A percentile compares a stretch with the other conserved stretches of the same genome.
phyloP scores from a whole-genome alignment of 176 grass and related monocot species.

The Juncus inflexus region DNA sequence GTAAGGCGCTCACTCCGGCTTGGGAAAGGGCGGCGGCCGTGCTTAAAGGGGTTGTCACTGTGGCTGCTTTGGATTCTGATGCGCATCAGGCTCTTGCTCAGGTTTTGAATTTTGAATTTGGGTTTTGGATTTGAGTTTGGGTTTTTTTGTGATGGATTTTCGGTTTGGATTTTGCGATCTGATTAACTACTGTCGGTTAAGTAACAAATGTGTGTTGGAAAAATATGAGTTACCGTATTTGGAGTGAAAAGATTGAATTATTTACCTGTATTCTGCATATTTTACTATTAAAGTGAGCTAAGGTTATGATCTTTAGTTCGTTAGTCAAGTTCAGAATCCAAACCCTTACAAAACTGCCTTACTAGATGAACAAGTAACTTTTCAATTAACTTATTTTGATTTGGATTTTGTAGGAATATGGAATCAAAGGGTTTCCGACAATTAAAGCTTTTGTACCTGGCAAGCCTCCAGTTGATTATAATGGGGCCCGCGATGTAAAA shows the following conservation, averaged over 20 bases:
- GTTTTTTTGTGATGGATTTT: neutral
- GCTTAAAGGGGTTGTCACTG: slow-evolving; percentile 79
- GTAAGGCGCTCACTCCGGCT: slow-evolving; percentile 74
- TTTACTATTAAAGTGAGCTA: too few species aligned
- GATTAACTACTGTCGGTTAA: neutral
- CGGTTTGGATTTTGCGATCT: slow-evolving; percentile 9
- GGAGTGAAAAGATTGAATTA: too few species aligned
- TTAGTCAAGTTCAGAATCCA: too few species aligned
- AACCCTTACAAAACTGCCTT: too few species aligned
- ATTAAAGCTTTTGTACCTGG: slow-evolving; percentile 94
- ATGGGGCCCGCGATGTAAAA: slow-evolving; percentile 91
- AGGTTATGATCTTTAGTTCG: too few species aligned
- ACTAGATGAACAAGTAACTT: too few species aligned
- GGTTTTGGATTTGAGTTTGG: neutral
- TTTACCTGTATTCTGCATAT: too few species aligned
- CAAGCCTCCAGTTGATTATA: slow-evolving; percentile 90
- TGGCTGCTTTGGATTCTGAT: slow-evolving; percentile 86
- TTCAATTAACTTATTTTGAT: too few species aligned
- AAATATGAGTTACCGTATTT: neutral
- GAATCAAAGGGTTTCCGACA: slow-evolving; percentile 86
- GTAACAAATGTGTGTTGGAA: neutral
- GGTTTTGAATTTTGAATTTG: slow-evolving; percentile 37
- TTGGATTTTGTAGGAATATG: slow-evolving; percentile 65
- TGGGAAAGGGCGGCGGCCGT: slow-evolving; percentile 91
- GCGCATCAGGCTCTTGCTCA: slow-evolving; percentile 80